Evolutionary conservation across 306 rosid genomes (phyloP).

Genomic region (Datisca glomerata): DNA sequence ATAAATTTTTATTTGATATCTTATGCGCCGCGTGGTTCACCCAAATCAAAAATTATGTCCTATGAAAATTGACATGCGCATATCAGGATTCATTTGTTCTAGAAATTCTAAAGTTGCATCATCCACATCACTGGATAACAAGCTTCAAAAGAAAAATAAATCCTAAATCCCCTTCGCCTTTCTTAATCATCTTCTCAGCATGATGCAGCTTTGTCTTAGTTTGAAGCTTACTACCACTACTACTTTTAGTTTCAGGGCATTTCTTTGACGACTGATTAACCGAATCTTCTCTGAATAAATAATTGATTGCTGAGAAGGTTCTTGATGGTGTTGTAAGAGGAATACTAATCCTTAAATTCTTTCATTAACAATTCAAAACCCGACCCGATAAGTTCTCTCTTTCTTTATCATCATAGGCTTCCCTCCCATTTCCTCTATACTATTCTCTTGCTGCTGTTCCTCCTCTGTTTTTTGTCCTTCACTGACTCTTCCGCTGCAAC

Average conservation of each 20-base stretch:
- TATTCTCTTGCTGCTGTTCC: conserved; percentile 45
- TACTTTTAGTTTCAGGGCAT: conserved; percentile 44
- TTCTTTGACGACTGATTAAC: conserved; percentile 67
- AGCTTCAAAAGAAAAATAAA: too few species aligned
- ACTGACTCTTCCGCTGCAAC: conserved; percentile 73
- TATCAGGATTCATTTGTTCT: too few species aligned
- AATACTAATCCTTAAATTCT: conserved; percentile 75
- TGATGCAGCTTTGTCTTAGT: conserved; percentile 60
- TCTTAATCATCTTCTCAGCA: conserved; percentile 91
- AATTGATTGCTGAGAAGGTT: conserved; percentile 81
- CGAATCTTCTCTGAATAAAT: conserved; percentile 74
- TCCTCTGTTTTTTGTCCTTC: conserved; percentile 41
- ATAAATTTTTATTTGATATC: too few species aligned
- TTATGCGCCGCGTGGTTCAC: too few species aligned
- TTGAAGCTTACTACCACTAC: conserved; percentile 47
- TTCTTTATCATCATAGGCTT: conserved; percentile 30
- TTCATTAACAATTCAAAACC: conserved; percentile 53
- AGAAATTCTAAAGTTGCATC: too few species aligned
- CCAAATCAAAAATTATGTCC: too few species aligned
- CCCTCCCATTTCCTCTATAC: conserved; percentile 26
- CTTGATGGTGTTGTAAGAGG: conserved; percentile 83
- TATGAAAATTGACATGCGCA: too few species aligned
- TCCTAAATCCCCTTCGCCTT: too few species aligned
- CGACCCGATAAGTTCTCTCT: conserved; percentile 53
- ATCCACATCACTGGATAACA: too few species aligned